These are phyloP conservation scores for Calcarisporium arbuscula DNA, from an alignment of 2,329 filamentous ascomycete genomes.

Conservation along the genomic window DNA sequence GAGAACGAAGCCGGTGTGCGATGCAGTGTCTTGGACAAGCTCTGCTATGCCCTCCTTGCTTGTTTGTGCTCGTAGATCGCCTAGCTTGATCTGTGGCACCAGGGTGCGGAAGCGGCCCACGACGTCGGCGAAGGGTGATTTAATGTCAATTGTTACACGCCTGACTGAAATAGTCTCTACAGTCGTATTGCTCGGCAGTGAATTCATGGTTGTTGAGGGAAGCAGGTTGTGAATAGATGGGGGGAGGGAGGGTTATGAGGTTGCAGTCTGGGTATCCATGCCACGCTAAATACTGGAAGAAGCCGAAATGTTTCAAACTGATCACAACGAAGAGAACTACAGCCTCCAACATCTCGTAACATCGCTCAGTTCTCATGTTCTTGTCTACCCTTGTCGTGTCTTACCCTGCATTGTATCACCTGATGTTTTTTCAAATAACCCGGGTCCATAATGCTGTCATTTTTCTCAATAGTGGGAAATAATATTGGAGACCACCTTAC, in stretches of 20 bases:
- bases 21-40: constrained; percentile 1
- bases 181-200: background rate
- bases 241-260: background rate
- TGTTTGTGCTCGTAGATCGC: background rate
- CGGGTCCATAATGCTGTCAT: too few species aligned
- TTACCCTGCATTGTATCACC: too few species aligned
- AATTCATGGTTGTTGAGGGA: background rate
- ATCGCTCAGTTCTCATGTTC: too few species aligned
- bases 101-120: constrained; percentile 1
- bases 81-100: constrained; percentile 2
- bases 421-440: too few species aligned
- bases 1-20: constrained; percentile 2
- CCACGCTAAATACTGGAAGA: too few species aligned
- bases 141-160: constrained; percentile 2
- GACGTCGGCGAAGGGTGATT: constrained; percentile 2
- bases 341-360: too few species aligned
- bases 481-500: too few species aligned
- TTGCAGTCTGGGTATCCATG: too few species aligned
- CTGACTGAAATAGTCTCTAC: constrained; percentile 3
- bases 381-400: too few species aligned
- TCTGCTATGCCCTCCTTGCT: constrained; percentile 1
- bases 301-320: too few species aligned
- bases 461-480: too few species aligned
- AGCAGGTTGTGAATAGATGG: background rate
- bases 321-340: too few species aligned